Conservation (phyloP, 768 basidiomycete species). For the Xanthoconium stramineum region DNA sequence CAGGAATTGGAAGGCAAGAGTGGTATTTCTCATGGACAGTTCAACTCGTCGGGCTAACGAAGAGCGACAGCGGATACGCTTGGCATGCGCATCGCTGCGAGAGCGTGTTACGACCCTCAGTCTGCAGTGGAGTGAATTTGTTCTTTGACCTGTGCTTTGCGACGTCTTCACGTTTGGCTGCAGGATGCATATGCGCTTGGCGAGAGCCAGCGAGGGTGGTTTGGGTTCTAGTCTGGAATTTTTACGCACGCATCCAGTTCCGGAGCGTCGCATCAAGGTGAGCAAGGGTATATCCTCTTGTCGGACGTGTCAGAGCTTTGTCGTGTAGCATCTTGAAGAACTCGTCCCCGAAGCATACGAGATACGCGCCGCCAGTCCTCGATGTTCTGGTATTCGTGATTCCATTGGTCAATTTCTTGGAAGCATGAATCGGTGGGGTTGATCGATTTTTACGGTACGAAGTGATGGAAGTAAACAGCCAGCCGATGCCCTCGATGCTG, state of each 20-base stretch:
- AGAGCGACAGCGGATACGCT: conserved; percentile 70
- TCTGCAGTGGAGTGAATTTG: conserved; percentile 62
- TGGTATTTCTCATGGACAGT: neutral
- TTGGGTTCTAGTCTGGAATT: conserved; percentile 47
- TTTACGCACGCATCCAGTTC: conserved; percentile 78
- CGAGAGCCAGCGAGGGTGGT: conserved; percentile 46
- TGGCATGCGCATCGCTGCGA: conserved; percentile 74
- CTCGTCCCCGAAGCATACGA: conserved; percentile 56
- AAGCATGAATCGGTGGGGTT: conserved; percentile 14
- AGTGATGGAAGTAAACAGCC: neutral
- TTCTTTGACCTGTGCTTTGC: neutral
- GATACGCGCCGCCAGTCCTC: conserved; percentile 52
- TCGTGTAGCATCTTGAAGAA: conserved; percentile 46
- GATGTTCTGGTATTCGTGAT: conserved; percentile 45
- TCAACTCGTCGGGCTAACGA: neutral
- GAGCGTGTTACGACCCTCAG: conserved; percentile 83
- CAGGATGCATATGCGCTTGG: conserved; percentile 73
- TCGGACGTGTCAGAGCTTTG: neutral
- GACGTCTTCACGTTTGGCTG: neutral
- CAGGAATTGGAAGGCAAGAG: conserved; percentile 75
- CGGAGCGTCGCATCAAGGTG: conserved; percentile 69
- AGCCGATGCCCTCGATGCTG: neutral
- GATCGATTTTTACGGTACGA: neutral
- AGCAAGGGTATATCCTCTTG: conserved; percentile 13
- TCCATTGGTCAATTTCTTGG: conserved; percentile 24